These are phyloP conservation scores for Colletotrichum tropicale DNA, from an alignment of 2,329 filamentous ascomycete genomes.

Conservation along the genomic window DNA sequence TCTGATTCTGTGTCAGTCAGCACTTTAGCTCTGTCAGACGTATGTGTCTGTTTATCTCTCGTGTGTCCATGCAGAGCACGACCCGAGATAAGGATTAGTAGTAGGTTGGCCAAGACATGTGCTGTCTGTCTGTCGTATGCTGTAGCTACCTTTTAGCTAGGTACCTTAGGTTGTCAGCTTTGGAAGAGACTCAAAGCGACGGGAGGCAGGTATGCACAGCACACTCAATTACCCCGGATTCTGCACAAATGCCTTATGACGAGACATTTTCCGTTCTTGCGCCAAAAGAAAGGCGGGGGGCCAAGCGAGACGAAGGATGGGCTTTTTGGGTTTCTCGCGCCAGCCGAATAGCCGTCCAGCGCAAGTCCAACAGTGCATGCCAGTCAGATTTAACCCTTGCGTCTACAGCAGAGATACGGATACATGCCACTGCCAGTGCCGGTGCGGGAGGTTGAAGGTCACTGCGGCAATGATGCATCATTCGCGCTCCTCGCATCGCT, in stretches of 20 bases:
- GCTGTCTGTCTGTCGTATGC: not conserved
- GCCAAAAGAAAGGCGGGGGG: not conserved
- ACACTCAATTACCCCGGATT: conserved; percentile 7
- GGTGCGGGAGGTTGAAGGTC: conserved; percentile 5
- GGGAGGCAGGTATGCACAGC: not conserved
- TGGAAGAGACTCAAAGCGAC: not conserved
- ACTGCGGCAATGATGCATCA: conserved; percentile 16
- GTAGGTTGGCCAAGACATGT: not conserved
- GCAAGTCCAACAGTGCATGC: conserved; percentile 19
- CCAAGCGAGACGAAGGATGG: conserved; percentile 37
- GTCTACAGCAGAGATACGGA: not conserved
- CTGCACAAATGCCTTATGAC: conserved; percentile 7
- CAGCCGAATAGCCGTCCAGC: conserved; percentile 37
- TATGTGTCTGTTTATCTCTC: not conserved
- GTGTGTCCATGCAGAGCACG: not conserved
- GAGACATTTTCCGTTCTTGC: not conserved
- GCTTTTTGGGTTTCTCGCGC: conserved; percentile 34
- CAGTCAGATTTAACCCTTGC: not conserved
- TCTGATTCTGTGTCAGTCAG: not conserved
- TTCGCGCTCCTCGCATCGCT: not conserved
- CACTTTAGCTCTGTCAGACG: not conserved
- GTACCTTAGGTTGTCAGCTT: not conserved
- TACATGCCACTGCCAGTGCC: not conserved
- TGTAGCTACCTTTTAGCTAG: not conserved
- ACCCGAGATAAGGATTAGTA: not conserved